A percentile compares a stretch with the other conserved stretches of the same genome.
phyloP scores from a whole-genome alignment of 1,284 basidiomycete genomes.

The Cryptococcus wingfieldii region DNA sequence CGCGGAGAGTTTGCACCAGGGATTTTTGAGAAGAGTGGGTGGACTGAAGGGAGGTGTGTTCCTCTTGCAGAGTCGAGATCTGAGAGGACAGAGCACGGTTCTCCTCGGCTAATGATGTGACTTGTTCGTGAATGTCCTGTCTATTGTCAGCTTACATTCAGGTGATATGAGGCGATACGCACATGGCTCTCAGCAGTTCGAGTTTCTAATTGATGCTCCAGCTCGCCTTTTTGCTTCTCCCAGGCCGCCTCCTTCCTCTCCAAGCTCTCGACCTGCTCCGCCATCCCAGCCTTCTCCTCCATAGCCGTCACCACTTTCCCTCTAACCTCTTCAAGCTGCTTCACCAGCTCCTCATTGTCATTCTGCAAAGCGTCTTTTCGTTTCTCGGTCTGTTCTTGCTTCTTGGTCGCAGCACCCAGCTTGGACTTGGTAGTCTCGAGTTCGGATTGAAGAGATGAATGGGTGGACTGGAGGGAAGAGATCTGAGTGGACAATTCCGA shows the following conservation, averaged over 20 bases:
- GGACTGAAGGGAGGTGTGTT: slow-evolving; percentile 5
- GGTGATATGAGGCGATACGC: neutral
- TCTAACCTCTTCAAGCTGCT: slow-evolving; percentile 47
- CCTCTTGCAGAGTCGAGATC: slow-evolving; percentile 3
- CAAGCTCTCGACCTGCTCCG: slow-evolving; percentile 27
- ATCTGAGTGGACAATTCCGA: slow-evolving; percentile 3
- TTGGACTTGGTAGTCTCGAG: slow-evolving; percentile 23
- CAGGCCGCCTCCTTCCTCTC: slow-evolving; percentile 27
- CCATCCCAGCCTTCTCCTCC: slow-evolving; percentile 45
- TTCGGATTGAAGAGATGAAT: slow-evolving; percentile 16
- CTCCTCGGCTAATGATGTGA: slow-evolving; percentile 17
- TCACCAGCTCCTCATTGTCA: slow-evolving; percentile 46
- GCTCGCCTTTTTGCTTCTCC: slow-evolving; percentile 25
- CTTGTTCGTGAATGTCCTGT: slow-evolving; percentile 14
- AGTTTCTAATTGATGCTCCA: slow-evolving; percentile 23
- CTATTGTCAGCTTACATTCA: neutral
- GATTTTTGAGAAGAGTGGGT: neutral
- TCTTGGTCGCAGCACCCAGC: slow-evolving; percentile 26
- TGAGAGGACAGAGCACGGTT: slow-evolving; percentile 9
- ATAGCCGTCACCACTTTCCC: slow-evolving; percentile 41
- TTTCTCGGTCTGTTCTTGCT: slow-evolving; percentile 40
- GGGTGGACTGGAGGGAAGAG: slow-evolving; percentile 15
- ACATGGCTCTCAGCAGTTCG: slow-evolving; percentile 12
- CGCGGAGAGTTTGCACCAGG: neutral
- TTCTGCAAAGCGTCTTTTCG: slow-evolving; percentile 38